Conservation (phyloP, 2,329 filamentous ascomycete genomes). For the Epichloe sp. region DNA sequence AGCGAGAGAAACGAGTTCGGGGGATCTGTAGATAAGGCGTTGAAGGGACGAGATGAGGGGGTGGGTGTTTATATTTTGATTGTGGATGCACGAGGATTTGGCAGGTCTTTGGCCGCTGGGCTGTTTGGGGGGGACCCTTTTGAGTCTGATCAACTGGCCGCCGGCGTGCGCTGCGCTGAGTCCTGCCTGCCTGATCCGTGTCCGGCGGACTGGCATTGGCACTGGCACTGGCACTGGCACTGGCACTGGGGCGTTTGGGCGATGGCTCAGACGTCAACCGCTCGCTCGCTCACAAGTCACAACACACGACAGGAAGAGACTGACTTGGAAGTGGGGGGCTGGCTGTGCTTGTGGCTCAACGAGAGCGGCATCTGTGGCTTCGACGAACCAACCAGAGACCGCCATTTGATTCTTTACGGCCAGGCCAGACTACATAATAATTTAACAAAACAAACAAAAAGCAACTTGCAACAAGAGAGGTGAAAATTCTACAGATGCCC, state of each 20-base stretch:
- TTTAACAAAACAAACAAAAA: no score
- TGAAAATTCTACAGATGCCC: neutral
- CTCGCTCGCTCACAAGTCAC: neutral
- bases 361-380: neutral
- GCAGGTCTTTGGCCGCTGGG: constrained; percentile 4
- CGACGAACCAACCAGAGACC: neutral
- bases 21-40: constrained; percentile 10
- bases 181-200: neutral
- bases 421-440: neutral
- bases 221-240: no score
- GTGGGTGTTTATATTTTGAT: constrained; percentile 20
- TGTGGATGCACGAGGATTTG: constrained; percentile 12
- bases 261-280: neutral
- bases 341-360: neutral
- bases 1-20: constrained; percentile 11
- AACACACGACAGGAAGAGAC: neutral
- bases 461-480: neutral
- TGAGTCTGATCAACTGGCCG: neutral
- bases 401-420: neutral
- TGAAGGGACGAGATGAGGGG: constrained; percentile 15
- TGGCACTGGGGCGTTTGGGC: neutral
- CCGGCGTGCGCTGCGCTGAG: neutral
- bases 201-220: neutral
- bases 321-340: neutral
- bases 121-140: neutral